A percentile compares a stretch with the other conserved stretches of the same genome.
Conservation (phyloP, 257 asterid species). For the Lantana camara region DNA sequence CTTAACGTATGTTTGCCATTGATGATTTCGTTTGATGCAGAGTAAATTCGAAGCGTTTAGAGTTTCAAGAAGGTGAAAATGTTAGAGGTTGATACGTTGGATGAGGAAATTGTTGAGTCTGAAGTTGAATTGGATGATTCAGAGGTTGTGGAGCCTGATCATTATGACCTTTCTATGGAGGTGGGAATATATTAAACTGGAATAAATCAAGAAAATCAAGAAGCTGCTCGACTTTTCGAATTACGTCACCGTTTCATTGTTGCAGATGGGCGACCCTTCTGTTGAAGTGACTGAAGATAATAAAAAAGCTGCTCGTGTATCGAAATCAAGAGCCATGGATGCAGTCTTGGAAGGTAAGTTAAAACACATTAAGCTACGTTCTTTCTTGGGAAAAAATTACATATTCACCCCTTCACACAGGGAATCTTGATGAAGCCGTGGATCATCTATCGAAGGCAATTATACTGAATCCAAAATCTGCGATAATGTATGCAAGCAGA, state of each 20-base stretch:
- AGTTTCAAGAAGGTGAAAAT: slow-evolving; percentile 6
- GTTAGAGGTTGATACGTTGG: slow-evolving; percentile 27
- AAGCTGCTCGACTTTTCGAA: slow-evolving; percentile 9
- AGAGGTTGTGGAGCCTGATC: slow-evolving; percentile 64
- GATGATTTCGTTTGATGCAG: slow-evolving; percentile 23
- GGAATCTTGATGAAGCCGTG: slow-evolving; percentile 53
- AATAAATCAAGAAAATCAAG: neutral
- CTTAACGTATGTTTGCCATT: neutral
- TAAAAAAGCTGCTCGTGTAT: slow-evolving; percentile 47
- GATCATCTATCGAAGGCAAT: slow-evolving; percentile 55
- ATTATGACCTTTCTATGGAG: slow-evolving; percentile 53
- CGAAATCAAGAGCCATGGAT: slow-evolving; percentile 53
- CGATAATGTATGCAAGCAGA: slow-evolving; percentile 60
- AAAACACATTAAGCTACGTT: neutral
- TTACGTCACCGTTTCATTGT: slow-evolving; percentile 4
- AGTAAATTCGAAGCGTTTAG: slow-evolving; percentile 21
- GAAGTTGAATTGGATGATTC: slow-evolving; percentile 61
- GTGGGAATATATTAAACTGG: slow-evolving; percentile 31
- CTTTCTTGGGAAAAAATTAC: neutral
- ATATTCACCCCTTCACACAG: slow-evolving; percentile 31
- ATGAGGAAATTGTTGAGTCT: slow-evolving; percentile 57
- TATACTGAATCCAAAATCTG: slow-evolving; percentile 54
- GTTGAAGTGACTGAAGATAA: slow-evolving; percentile 55
- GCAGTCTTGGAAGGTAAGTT: slow-evolving; percentile 57
- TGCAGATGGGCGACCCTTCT: slow-evolving; percentile 66